Conservation (phyloP, 2,329 filamentous ascomycete genomes). For the Colletotrichum sp. region DNA sequence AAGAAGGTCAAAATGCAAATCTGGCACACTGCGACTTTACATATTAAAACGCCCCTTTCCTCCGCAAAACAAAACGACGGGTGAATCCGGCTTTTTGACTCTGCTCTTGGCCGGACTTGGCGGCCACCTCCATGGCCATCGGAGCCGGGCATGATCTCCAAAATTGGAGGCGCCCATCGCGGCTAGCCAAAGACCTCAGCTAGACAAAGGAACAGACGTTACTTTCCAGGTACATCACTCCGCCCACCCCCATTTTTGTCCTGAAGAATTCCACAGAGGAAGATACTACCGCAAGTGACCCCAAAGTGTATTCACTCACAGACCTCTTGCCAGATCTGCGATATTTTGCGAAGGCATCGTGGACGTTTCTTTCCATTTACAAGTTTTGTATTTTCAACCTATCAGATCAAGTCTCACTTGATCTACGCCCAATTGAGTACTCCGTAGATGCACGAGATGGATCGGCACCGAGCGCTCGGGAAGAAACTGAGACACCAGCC, state of each 20-base stretch:
- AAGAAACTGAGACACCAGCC: constrained; percentile 6
- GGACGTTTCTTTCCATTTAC: background rate
- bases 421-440: background rate
- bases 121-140: background rate
- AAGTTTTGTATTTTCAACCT: background rate
- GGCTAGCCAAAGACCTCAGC: background rate
- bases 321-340: background rate
- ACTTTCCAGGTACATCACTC: background rate
- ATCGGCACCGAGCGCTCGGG: background rate
- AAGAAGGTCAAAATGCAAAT: background rate
- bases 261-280: background rate
- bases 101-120: background rate
- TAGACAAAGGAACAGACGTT: background rate
- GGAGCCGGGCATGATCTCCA: background rate
- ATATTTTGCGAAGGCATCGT: background rate
- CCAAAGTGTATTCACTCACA: background rate
- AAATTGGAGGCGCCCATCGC: background rate
- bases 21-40: background rate
- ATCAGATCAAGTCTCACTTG: background rate
- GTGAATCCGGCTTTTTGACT: background rate
- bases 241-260: background rate
- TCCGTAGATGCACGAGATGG: background rate
- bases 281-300: background rate
- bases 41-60: background rate
- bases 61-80: background rate